Evolutionary conservation across 2,329 filamentous ascomycete species (phyloP).

Genomic region (Mariannaea elegans): DNA sequence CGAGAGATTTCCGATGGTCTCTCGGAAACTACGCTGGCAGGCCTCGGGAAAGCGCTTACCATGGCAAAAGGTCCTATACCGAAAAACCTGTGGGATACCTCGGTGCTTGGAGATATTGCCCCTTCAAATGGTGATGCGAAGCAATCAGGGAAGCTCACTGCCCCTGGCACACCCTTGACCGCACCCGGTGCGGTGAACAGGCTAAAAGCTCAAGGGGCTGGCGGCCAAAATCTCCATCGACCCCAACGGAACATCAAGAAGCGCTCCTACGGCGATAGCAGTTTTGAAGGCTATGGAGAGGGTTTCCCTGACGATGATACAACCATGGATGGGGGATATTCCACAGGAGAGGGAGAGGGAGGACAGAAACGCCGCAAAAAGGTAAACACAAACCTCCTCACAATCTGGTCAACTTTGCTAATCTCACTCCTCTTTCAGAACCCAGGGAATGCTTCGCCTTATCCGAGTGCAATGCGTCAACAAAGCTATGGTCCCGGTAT

Average conservation of each 20-base stretch:
- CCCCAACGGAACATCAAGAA: conserved; percentile 76
- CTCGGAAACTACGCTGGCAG: conserved; percentile 52
- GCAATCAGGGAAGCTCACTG: conserved; percentile 57
- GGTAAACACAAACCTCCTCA: conserved; percentile 50
- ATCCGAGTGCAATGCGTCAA: conserved; percentile 55
- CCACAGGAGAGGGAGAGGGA: conserved; percentile 76
- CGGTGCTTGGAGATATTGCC: conserved; percentile 66
- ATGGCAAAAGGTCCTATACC: conserved; percentile 67
- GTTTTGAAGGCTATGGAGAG: conserved; percentile 79
- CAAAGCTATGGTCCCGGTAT: conserved; percentile 67
- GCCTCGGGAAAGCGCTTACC: conserved; percentile 60
- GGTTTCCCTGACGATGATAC: conserved; percentile 74
- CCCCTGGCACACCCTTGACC: conserved; percentile 61
- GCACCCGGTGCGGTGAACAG: conserved; percentile 46
- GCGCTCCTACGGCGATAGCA: conserved; percentile 77
- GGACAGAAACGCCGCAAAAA: conserved; percentile 72
- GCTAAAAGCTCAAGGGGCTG: conserved; percentile 49
- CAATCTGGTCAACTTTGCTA: conserved; percentile 31
- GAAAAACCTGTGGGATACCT: conserved; percentile 64
- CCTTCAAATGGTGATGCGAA: conserved; percentile 52
- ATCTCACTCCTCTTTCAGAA: conserved; percentile 58
- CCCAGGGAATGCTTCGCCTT: conserved; percentile 53
- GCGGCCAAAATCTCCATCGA: conserved; percentile 59
- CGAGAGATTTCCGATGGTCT: conserved; percentile 65
- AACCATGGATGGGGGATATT: conserved; percentile 69